Conservation (phyloP, 257 asterid species). For the Fraxinus americana region DNA sequence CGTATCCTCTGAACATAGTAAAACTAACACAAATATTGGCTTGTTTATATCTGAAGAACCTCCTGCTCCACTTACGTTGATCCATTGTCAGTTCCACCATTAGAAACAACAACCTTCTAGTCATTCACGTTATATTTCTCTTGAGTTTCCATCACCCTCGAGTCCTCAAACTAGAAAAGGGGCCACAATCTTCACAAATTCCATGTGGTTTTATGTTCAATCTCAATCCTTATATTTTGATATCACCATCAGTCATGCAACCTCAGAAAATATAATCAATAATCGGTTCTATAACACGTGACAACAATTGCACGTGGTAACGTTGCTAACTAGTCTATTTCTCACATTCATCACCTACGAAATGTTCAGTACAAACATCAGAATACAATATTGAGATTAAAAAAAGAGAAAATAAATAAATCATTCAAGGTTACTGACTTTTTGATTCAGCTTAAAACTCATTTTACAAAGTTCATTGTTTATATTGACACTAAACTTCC, state of each 20-base stretch:
- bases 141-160: not conserved
- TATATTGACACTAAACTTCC: not conserved
- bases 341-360: not conserved
- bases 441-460: slow-evolving; percentile 1
- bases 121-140: not conserved
- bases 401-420: not conserved
- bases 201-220: not conserved
- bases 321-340: not conserved
- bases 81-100: not conserved
- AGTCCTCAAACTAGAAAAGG: not conserved
- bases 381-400: not conserved
- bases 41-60: not conserved
- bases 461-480: not conserved
- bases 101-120: not conserved
- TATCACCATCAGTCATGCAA: not conserved
- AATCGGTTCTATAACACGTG: not conserved
- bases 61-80: not conserved
- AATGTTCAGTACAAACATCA: not conserved
- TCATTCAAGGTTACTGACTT: not conserved
- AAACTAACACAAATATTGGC: not conserved
- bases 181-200: not conserved
- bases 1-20: not conserved
- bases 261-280: not conserved
- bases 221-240: not conserved
- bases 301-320: not conserved